phyloP scores from a whole-genome alignment of 345 rosid species.

The Hevea brasiliensis region DNA sequence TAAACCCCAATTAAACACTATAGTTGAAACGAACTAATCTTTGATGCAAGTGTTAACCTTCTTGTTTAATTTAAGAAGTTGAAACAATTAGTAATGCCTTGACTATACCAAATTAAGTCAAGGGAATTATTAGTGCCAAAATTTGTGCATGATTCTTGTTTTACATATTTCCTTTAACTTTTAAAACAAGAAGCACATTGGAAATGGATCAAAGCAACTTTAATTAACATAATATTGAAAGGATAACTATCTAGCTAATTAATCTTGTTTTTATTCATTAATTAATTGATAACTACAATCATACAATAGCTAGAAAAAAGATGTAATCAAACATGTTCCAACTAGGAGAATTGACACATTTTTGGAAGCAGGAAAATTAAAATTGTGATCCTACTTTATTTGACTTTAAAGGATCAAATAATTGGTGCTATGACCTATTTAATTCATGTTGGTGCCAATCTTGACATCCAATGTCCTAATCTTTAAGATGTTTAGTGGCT shows the following conservation, averaged over 20 bases:
- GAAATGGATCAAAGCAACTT: neutral
- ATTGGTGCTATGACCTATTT: neutral
- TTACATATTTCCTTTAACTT: neutral
- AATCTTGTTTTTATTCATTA: neutral
- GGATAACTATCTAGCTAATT: neutral
- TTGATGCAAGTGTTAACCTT: no score
- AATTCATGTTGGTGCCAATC: neutral
- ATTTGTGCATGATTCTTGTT: no score
- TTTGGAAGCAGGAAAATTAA: neutral
- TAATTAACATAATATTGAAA: neutral
- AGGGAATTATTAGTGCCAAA: no score
- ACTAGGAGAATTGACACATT: constrained; percentile 5
- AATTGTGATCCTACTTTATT: neutral
- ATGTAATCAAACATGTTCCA: neutral
- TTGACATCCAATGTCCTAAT: neutral
- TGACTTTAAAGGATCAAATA: constrained; percentile 10
- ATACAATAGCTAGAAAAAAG: neutral
- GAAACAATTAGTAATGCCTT: no score
- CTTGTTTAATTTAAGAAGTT: no score
- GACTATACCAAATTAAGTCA: no score
- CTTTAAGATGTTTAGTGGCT: no score
- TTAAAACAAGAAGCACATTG: neutral
- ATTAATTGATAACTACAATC: neutral
- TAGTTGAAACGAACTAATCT: no score
- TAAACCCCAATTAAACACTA: no score